Conservation (phyloP, 345 rosid species). For the Linum tenue region DNA sequence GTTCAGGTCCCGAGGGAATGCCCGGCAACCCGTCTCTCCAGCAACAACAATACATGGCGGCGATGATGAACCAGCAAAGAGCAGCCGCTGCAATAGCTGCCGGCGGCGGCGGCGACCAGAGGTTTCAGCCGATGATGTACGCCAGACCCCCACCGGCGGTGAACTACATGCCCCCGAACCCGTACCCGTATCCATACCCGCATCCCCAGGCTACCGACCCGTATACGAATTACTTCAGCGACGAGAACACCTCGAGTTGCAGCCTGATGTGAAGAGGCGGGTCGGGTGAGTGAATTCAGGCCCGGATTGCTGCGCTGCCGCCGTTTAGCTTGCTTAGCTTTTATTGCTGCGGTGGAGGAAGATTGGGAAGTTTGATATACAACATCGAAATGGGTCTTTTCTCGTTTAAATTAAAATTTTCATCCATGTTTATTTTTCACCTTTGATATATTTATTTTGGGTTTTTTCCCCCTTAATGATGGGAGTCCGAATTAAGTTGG, state of each 20-base stretch:
- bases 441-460: no score
- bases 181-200: slow-evolving; percentile 31
- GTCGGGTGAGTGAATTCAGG: neutral
- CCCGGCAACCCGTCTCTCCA: slow-evolving; percentile 58
- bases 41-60: slow-evolving; percentile 40
- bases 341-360: slow-evolving; percentile 7
- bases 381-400: no score
- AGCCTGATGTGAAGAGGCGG: slow-evolving; percentile 53
- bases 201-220: slow-evolving; percentile 27
- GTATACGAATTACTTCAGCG: slow-evolving; percentile 58
- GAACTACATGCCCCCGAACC: slow-evolving; percentile 59
- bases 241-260: slow-evolving; percentile 89
- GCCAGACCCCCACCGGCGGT: slow-evolving; percentile 79
- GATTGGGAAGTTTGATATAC: no score
- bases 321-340: neutral
- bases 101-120: slow-evolving; percentile 47
- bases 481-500: neutral
- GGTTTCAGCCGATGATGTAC: slow-evolving; percentile 92
- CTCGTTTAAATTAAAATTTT: no score
- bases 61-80: slow-evolving; percentile 83
- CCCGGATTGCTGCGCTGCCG: slow-evolving; percentile 7
- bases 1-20: slow-evolving; percentile 50
- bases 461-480: no score
- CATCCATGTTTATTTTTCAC: no score
- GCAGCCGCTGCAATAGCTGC: slow-evolving; percentile 15